Evolutionary conservation across 805 yeast species (phyloP).

Genomic region (Kluyveromyces lactis): DNA sequence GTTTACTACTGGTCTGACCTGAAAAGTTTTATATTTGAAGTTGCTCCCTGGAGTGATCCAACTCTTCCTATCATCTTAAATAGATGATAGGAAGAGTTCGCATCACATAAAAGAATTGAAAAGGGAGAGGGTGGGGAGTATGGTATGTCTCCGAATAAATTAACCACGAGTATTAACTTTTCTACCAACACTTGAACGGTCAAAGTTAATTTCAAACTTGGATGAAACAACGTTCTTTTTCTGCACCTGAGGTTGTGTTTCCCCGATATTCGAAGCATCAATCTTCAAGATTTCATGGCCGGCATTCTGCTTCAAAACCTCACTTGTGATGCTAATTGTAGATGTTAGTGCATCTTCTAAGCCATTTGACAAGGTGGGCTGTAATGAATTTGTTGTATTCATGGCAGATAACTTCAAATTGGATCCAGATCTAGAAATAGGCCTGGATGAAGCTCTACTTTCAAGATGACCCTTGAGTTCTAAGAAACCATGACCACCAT

Average conservation of each 20-base stretch:
- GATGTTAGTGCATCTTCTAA: conserved; percentile 7
- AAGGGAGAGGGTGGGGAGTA: too few species aligned
- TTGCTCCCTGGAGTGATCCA: too few species aligned
- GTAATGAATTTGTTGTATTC: conserved; percentile 3
- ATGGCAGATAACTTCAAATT: conserved; percentile 13
- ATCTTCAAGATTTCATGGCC: conserved; percentile 20
- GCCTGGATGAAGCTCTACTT: conserved; percentile 19
- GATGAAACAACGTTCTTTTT: conserved; percentile 20
- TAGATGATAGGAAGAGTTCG: too few species aligned
- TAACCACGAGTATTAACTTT: conserved; percentile 21
- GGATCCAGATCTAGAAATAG: conserved; percentile 13
- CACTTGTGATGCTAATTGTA: conserved; percentile 20
- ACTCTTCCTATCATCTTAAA: too few species aligned
- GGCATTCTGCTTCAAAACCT: conserved; percentile 20
- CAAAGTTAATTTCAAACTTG: conserved; percentile 32
- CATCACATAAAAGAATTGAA: too few species aligned
- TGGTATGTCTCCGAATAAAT: too few species aligned
- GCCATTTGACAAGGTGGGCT: conserved; percentile 10
- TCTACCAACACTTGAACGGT: conserved; percentile 34
- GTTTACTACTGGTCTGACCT: too few species aligned
- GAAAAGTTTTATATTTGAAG: too few species aligned
- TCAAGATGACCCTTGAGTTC: conserved; percentile 22
- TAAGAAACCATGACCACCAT: conserved; percentile 19
- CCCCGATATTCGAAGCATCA: conserved; percentile 1
- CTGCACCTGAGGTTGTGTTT: neutral